Percentiles rank a stretch among this genome's conserved stretches.
Evolutionary conservation across 148 eudicot genomes (phyloP).

Genomic region (Camellia sinensis): DNA sequence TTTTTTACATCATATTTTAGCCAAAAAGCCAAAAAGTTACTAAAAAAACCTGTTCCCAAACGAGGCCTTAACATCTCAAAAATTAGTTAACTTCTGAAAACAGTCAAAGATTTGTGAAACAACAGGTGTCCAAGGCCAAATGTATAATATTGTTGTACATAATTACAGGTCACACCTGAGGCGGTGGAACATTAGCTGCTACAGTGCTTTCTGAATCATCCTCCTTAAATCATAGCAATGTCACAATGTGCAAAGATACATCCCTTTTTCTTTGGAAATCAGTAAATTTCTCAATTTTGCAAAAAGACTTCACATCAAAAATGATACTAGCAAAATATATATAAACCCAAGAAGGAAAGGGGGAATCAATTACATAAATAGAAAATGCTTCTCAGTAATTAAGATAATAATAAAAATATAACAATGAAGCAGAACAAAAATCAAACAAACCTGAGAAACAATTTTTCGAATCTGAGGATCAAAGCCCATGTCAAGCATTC

Average conservation of each 20-base stretch:
- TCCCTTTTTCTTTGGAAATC: background rate
- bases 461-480: slow-evolving; percentile 97
- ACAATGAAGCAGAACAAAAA: background rate
- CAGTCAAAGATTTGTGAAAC: background rate
- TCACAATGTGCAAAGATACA: background rate
- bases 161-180: background rate
- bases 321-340: background rate
- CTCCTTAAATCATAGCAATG: background rate
- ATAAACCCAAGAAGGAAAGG: background rate
- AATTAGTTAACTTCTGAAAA: background rate
- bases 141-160: background rate
- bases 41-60: too few species aligned
- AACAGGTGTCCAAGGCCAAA: background rate
- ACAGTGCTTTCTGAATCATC: background rate
- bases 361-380: background rate
- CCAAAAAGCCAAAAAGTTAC: too few species aligned
- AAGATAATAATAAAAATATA: background rate
- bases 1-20: too few species aligned
- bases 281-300: background rate
- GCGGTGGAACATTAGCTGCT: background rate
- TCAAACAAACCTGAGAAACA: slow-evolving; percentile 67
- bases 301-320: background rate
- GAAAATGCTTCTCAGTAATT: background rate
- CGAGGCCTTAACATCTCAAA: background rate
- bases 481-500: slow-evolving; percentile 99